Evolutionary conservation across 2,329 filamentous ascomycete species (phyloP), one percentile per base, ranked within the genome.

Genomic region (Cordyceps cicadae): DNA sequence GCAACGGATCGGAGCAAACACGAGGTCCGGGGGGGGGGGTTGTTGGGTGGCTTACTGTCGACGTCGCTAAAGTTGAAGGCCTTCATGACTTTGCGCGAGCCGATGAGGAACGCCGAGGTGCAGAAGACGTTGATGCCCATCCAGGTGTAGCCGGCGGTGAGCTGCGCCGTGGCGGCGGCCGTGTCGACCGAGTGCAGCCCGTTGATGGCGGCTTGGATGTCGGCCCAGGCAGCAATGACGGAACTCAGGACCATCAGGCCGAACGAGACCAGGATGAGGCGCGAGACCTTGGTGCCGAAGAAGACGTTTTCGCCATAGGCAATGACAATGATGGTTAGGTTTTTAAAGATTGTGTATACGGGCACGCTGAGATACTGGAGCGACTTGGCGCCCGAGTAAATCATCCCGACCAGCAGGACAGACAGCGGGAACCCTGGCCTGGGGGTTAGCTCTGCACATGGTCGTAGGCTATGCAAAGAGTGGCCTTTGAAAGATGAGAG

Each of bases 291-390:
- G 70, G 93, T 93, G 64, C 94, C 94, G 68, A 99, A 99, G 92
- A 93, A 97, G 58, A 99, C 83, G 34, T 99, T 93, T 77, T 99
- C 94, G 67, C 94, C 94, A 68, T 99, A 99, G 60, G 94, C 94
- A 70, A 97, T 99, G 66, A 97, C 86, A 70, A 99, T 97, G 74
- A 96, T 99, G 63, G 94, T 97, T 79, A 99, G 77, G 79, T 99
- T 99, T 84, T 99, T 99, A 84, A 99, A 99, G 74, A 99, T 99
- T 60, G 94, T 99, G 78, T 99, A 99, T 29, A 99, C 94, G 26
- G 94, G 94, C 60, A 99, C 96, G 37, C 92, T 97, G 63, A 99
- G 88, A 76, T 87, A 97, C 76, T 97, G 92, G 51, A 99, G 86
- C 21, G 94, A 92, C 79, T 97, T 97, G 70, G 90, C 94, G 70